Conservation (phyloP, 257 asterid genomes). For the Vinca minor region DNA sequence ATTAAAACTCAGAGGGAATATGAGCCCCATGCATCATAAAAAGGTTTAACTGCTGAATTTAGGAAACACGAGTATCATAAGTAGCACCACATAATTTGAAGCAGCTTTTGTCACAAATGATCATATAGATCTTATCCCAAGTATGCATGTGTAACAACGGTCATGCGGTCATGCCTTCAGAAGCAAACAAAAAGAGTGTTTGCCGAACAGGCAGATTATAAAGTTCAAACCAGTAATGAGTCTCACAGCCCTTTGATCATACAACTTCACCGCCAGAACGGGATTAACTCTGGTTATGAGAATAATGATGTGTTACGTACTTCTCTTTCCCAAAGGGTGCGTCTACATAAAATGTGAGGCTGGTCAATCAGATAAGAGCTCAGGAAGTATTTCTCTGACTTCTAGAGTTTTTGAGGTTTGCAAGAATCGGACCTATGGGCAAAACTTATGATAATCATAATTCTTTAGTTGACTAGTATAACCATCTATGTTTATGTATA, state of each 20-base stretch:
- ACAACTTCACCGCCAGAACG: not conserved
- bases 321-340: not conserved
- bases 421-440: too few species aligned
- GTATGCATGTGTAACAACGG: not conserved
- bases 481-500: not conserved
- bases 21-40: not conserved
- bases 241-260: not conserved
- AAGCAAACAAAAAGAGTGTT: not conserved
- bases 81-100: not conserved
- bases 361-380: not conserved
- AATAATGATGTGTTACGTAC: not conserved
- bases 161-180: not conserved
- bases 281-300: not conserved
- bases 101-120: not conserved
- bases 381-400: not conserved
- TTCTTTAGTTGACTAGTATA: not conserved
- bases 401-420: too few species aligned
- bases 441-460: not conserved
- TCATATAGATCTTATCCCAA: not conserved
- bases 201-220: not conserved
- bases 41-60: not conserved
- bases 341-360: not conserved
- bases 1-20: too few species aligned
- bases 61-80: not conserved
- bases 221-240: not conserved